Evolutionary conservation across 352 stramenopile genomes (phyloP), one percentile per base, ranked within the genome.

Genomic region (Pythium myriotylum): DNA sequence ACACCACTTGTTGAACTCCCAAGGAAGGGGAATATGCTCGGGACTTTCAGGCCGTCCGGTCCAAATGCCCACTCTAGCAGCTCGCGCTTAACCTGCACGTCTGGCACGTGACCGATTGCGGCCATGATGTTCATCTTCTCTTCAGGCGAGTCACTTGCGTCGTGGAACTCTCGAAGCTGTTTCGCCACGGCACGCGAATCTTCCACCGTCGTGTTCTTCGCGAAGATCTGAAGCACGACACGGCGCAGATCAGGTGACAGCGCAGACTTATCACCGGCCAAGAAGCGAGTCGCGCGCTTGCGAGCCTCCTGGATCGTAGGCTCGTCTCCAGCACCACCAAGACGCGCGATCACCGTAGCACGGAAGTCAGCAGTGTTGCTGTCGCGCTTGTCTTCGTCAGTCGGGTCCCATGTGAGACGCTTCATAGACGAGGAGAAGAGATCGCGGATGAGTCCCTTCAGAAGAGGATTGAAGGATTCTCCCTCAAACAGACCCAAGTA

Each of bases 31-130:
- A 71, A 61, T 32, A 87, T 79, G 39, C 93, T 81, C 59, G 93
- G 84, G 22, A 69, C 68, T 0, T 81, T 77, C 16, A 91, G 76
- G 26, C 6, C 7, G 4, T 27, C 48, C 17, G 77, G 75, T 22
- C 73, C 69, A 2, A 95, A 52, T 3, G 79, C 73, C 77, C 81
- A 95, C 49, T 91, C 74, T 19, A 95, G 70, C 9, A 88, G 73
- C 41, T 81, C 68, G n/a, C 63, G 63, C 58, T 92, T 83, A 2
- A 66, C 26, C 6, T 40, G 32, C 19, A 62, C 54, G 33, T 72
- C 54, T n/a, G 72, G 67, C 10, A 88, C 69, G 29, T 52, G 70
- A 16, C 82, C 82, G 37, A 94, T 73, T 4, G 77, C 74, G 4
- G 50, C 22, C 37, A 93, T 55, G 39, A 72, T 88, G 58, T 90